A percentile compares a stretch with the other conserved stretches of the same genome.
Evolutionary conservation across 2,329 filamentous ascomycete genomes (phyloP).

Genomic region (Clonostachys byssicola): DNA sequence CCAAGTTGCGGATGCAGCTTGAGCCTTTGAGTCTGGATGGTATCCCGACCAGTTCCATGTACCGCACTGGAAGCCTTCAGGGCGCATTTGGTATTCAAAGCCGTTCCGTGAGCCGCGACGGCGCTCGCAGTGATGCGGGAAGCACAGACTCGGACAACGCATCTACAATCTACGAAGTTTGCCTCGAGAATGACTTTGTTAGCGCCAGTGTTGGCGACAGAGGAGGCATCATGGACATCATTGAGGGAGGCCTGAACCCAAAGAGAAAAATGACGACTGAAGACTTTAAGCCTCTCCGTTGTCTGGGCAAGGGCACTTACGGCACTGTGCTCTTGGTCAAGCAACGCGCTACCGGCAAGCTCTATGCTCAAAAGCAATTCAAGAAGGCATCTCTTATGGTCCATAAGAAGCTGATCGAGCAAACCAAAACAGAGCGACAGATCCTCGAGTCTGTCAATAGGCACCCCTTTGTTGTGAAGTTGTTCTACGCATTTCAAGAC

Average conservation of each 20-base stretch:
- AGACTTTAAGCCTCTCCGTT: conserved; percentile 87
- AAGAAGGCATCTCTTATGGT: conserved; percentile 94
- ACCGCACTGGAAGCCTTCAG: conserved; percentile 41
- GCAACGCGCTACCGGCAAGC: conserved; percentile 78
- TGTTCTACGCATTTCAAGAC: conserved; percentile 98
- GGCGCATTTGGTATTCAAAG: conserved; percentile 31
- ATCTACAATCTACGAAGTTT: conserved; percentile 78
- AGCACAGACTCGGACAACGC: conserved; percentile 62
- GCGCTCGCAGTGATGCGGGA: conserved; percentile 44
- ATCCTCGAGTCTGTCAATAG: conserved; percentile 95
- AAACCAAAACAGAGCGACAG: conserved; percentile 93
- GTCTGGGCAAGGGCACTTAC: conserved; percentile 93
- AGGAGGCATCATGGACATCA: conserved; percentile 30
- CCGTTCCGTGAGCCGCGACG: conserved; percentile 50
- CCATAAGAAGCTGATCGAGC: conserved; percentile 92
- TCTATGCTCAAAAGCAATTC: conserved; percentile 98
- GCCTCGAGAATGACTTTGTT: conserved; percentile 79
- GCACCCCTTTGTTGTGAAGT: conserved; percentile 95
- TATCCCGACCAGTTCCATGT: conserved; percentile 43
- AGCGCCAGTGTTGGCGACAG: conserved; percentile 56
- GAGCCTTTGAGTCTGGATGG: conserved; percentile 72
- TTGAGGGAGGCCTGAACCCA: conserved; percentile 51
- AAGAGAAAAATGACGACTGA: conserved; percentile 82
- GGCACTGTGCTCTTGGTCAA: conserved; percentile 93
- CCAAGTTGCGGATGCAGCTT: conserved; percentile 75